These are phyloP conservation scores for Colletotrichum sp. DNA, from an alignment of 2,329 filamentous ascomycete genomes.

Conservation along the genomic window DNA sequence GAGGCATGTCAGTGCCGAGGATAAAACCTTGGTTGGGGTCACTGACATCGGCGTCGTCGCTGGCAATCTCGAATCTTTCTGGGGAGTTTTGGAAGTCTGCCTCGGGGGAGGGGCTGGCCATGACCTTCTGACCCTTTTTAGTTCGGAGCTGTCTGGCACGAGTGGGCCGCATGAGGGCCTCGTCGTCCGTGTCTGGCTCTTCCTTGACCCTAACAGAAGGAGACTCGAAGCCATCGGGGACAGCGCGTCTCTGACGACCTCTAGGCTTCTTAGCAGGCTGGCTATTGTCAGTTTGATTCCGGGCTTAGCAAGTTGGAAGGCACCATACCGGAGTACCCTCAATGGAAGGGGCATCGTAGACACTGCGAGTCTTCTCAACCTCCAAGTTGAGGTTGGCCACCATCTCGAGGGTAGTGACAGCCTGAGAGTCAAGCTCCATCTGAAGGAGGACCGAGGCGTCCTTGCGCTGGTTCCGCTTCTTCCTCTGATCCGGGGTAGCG, in stretches of 20 bases:
- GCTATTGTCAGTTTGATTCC: neutral
- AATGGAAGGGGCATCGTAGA: slow-evolving; percentile 64
- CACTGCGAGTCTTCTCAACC: slow-evolving; percentile 57
- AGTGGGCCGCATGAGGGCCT: neutral
- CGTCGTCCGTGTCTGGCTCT: neutral
- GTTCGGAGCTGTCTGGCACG: neutral
- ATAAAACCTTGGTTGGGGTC: neutral
- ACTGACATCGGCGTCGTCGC: neutral
- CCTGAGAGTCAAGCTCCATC: slow-evolving; percentile 68
- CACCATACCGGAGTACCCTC: slow-evolving; percentile 54
- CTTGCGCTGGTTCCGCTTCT: slow-evolving; percentile 81
- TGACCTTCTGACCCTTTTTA: neutral
- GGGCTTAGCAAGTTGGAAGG: neutral
- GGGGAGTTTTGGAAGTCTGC: neutral
- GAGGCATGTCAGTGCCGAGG: neutral
- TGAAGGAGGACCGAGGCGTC: slow-evolving; percentile 71
- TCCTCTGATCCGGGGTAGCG: slow-evolving; percentile 73
- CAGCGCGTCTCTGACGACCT: slow-evolving; percentile 1
- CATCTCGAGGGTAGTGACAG: slow-evolving; percentile 67
- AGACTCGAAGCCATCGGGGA: neutral
- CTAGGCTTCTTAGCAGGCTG: neutral
- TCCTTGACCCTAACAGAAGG: neutral
- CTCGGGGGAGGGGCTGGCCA: neutral
- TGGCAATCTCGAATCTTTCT: slow-evolving; percentile 2
- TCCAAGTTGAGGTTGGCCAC: slow-evolving; percentile 63